Base-by-base conservation (phyloP, 2,329 filamentous ascomycete genomes). In the Venturia effusa region DNA sequence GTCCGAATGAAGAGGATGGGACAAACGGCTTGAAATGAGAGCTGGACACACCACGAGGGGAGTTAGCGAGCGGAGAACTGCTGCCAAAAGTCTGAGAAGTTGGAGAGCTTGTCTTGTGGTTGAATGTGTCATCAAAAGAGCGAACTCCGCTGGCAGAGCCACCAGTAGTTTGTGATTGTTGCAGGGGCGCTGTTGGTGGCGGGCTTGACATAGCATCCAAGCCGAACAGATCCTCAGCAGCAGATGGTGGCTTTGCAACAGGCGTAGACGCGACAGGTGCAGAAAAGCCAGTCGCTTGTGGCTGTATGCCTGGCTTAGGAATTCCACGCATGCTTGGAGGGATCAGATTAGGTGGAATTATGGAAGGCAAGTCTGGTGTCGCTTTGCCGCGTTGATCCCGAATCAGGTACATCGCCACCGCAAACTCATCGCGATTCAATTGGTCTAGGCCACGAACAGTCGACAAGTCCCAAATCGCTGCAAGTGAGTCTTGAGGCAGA, bases 361-460 rank as follows among this genome's bases (percentile, higher is more conserved):
- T 82, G 27, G 87, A 80, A 1, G 94, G 94, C 39, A 97, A 76
- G 34, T 84, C 79, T 22, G 81, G 80, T 64, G 87, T 85, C 64
- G 85, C 85, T 67, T 87, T 88, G 67, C 83, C 88, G 63, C 92
- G 84, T 74, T 97, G 92, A 73, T 96, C 90, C 66, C 92, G 85
- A 70, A 99, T 97, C 61, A 99, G 81, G 73, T 95, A 95, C 92
- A 99, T 97, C 62, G 94, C 93, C 59, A 99, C 92, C 0, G 94
- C 92, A 72, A 99, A 99, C 70, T 96, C 92, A 68, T 99, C 94
- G 69, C 85, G 86, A 59, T 83, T 92, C 64, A 99, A 79, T 64
- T 88, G 87, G 13, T 94, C 94, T 69, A 92, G 89, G 8, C 91
- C 94, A 71, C 90, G 91, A 75, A 97, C 91, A 75, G 99, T 94